Base-by-base conservation (phyloP, 1,284 basidiomycete genomes). In the Lignosus rhinocerotis region DNA sequence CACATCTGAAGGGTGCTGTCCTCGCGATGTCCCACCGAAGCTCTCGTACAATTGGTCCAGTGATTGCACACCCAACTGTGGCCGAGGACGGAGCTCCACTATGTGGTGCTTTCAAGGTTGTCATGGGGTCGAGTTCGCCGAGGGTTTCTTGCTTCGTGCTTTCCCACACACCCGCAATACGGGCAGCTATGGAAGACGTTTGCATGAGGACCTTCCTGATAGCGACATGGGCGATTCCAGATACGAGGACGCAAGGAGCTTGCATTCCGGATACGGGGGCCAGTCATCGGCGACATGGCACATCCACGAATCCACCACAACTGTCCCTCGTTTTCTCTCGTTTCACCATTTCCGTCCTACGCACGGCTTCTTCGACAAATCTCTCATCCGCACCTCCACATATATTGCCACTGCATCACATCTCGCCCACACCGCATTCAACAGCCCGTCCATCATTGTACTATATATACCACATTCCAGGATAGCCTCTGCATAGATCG, bases 51-150 rank as follows among this genome's bases (percentile, higher is more conserved):
- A 31, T n/a, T 32, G 55, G 50, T 55, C 49, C 50, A 55, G 38
- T 53, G 49, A 49, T 43, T 12, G 51, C 53, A n/a, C 43, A 31
- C 52, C 45, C 39, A 45, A 44, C 32, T 43, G 48, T 51, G 48
- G 51, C 55, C 44, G 42, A 53, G 34, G 54, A 54, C 33, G 51
- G 48, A 51, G 44, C 59, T 60, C 46, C 55, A 54, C 51, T 2
- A 36, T 30, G 48, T 49, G 41, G 33, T 31, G 33, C 41, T 55
- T 43, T 34, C 30, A 34, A 36, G 51, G 45, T 44, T 41, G 56
- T 53, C 55, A 56, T 44, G 59, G 36, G 50, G 51, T 25, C 48
- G 48, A 49, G 34, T 38, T 38, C 39, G 45, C 51, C 51, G 34
- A 11, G 11, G 34, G 31, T n/a, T 6, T 45, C 7, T 11, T 25